Base-by-base conservation (phyloP, 2,329 filamentous ascomycete species). In the Trichoderma cornu-damae region DNA sequence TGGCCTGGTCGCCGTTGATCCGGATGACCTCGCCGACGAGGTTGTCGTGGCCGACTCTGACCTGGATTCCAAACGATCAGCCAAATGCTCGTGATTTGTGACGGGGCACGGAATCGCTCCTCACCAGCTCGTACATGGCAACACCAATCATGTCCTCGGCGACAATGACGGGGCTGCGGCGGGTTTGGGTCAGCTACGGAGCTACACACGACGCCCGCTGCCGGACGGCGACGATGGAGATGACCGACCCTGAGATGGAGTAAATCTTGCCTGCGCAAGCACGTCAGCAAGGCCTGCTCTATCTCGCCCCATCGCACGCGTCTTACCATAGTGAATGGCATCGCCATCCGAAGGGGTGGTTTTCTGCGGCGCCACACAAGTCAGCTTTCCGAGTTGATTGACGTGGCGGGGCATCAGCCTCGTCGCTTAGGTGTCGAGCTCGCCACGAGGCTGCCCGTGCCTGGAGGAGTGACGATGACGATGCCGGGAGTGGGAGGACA, bases 91-190 rank as follows among this genome's bases (percentile, higher is more conserved):
- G 6, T 14, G 26, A 12, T 26, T n/a, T 20, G 34, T 30, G 38
- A 9, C 18, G 18, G 18, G 24, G 26, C 38, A n/a, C 22, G 18
- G 24, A 48, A 24, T 18, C 9, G 11, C 32, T 30, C 73, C 85
- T 67, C 80, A 91, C 91, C 79, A 99, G 82, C 79, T 99, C 94
- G 85, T 97, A 96, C 94, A 99, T 99, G 75, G 94, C 92, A 82
- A 94, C 94, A 74, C 94, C 94, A 71, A 93, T 90, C 92, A 99
- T 96, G 76, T 96, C 87, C 79, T 97, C 93, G 72, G 93, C 94
- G 67, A 99, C 84, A 68, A 99, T 87, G 80, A 99, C 94, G 70
- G 94, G 94, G 65, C 89, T 87, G 64, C 42, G 48, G 47, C n/a
- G n/a, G n/a, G n/a, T n/a, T 56, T 26, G 59, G 61, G 59, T 67